Base-by-base conservation (phyloP, 2,329 filamentous ascomycete genomes). In the Calonectria montana region DNA sequence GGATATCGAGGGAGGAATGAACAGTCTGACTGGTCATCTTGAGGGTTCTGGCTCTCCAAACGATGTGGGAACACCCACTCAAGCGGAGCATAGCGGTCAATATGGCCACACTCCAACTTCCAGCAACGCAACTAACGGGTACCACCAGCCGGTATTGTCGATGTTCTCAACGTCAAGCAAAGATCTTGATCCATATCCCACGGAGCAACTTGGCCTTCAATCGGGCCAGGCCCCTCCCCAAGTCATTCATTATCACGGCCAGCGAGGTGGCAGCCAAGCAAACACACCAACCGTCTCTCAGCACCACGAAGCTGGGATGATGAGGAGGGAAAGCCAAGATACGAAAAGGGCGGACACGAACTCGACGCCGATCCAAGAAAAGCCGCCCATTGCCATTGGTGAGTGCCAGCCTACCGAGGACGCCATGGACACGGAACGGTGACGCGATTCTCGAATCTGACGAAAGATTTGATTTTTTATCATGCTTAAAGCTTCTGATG, bases 1-100 rank as follows among this genome's bases (percentile, higher is more conserved):
- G 59, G 95, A 98, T 80, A 98, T 98, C 67, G 95, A 98, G 82
- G 96, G 96, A 23, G 96, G 95, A 39, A 91, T 96, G 87, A 93
- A 90, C 73, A 94, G 93, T 79, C 82, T 95, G 73, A 91, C 90
- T 29, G 92, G 90, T 29, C 89, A 92, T 66, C 80, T 90, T 12
- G 91, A 91, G 61, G 87, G 84, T 50, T 86, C 85, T 73, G 86
- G 83, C 71, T 85, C 84, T 67, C 89, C 88, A 66, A 89, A 88
- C 75, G 87, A 93, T 79, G 85, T 86, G 71, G 87, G 89, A 70
- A 92, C 90, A 9, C 90, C 91, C 23, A 92, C 90, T 39, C 91
- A 91, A 81, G 86, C 88, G 45, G 90, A 92, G 72, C 90, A 90
- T 76, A 78, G 77, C 69, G 79, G 81, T 65, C 80, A 82, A 74